A percentile compares a stretch with the other conserved stretches of the same genome.
Conservation (phyloP, 163 green algal species). For the Prototheca stagnorum region DNA sequence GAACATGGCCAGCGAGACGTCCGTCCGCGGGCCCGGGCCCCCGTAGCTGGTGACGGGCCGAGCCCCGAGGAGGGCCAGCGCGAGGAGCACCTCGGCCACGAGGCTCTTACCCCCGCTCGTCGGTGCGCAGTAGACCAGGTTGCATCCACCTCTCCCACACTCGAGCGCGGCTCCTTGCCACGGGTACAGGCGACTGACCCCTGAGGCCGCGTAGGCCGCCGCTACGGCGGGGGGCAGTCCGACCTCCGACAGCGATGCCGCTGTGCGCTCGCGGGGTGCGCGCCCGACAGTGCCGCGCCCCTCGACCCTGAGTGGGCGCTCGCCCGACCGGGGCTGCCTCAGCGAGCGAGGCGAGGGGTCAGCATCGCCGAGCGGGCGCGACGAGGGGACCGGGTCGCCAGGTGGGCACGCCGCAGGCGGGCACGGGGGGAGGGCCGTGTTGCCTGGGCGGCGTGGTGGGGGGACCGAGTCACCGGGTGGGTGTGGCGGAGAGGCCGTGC, state of each 20-base stretch:
- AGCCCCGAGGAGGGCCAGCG: slow-evolving; percentile 33
- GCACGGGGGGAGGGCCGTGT: too few relatives aligned
- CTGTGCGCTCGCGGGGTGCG: background rate
- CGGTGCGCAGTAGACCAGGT: slow-evolving; percentile 82
- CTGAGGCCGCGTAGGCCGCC: slow-evolving; percentile 29
- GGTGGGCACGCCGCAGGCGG: too few relatives aligned
- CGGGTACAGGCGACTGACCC: slow-evolving; percentile 44
- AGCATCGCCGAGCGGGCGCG: background rate
- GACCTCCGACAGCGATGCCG: slow-evolving; percentile 22
- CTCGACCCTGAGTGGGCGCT: background rate
- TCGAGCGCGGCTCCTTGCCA: slow-evolving; percentile 60
- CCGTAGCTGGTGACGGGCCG: background rate
- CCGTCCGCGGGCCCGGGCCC: slow-evolving; percentile 7
- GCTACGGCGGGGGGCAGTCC: slow-evolving; percentile 27
- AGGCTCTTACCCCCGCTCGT: slow-evolving; percentile 84
- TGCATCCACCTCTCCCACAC: slow-evolving; percentile 34
- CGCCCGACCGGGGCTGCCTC: background rate
- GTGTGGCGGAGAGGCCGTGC: too few relatives aligned
- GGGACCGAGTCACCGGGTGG: too few relatives aligned
- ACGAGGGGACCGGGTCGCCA: background rate
- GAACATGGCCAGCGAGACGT: slow-evolving; percentile 55
- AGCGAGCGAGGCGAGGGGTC: background rate
- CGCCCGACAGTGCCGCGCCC: background rate
- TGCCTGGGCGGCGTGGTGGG: too few relatives aligned
- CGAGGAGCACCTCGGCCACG: slow-evolving; percentile 77